A percentile compares a stretch with the other conserved stretches of the same genome.
These are phyloP conservation scores for Crithidia sp. DNA, from an alignment of 208 protist genomes.

Conservation along the genomic window DNA sequence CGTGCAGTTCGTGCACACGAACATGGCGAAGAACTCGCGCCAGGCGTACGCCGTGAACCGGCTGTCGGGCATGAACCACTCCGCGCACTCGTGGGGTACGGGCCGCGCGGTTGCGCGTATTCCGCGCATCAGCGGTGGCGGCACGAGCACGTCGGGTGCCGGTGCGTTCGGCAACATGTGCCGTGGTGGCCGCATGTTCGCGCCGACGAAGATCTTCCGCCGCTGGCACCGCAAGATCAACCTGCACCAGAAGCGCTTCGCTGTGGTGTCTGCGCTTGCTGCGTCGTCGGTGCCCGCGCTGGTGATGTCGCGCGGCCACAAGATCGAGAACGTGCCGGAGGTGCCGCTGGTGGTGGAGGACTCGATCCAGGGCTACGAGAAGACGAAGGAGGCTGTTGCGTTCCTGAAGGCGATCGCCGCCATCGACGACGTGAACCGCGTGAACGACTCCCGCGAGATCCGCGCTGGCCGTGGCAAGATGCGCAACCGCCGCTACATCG, in stretches of 20 bases:
- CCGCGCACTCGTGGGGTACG: slow-evolving; percentile 99
- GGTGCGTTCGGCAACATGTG: slow-evolving; percentile 99
- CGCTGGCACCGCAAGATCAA: slow-evolving; percentile 98
- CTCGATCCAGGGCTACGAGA: slow-evolving; percentile 88
- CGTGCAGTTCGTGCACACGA: slow-evolving; percentile 96
- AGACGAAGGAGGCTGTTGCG: slow-evolving; percentile 96
- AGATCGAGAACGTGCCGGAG: slow-evolving; percentile 94
- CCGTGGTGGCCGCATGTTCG: slow-evolving; percentile 99
- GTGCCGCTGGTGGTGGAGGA: slow-evolving; percentile 97
- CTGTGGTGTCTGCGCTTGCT: slow-evolving; percentile 97
- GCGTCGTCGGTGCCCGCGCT: slow-evolving; percentile 96
- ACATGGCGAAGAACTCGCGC: slow-evolving; percentile 98
- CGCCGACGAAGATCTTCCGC: slow-evolving; percentile 97
- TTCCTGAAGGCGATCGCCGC: slow-evolving; percentile 95
- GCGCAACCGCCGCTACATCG: slow-evolving; percentile 96
- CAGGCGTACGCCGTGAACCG: slow-evolving; percentile 97
- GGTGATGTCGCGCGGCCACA: slow-evolving; percentile 98
- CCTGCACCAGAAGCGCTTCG: slow-evolving; percentile 97
- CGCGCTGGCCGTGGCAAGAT: slow-evolving; percentile 97
- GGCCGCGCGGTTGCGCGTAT: slow-evolving; percentile 99
- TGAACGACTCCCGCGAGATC: slow-evolving; percentile 89
- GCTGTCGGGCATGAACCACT: slow-evolving; percentile 96
- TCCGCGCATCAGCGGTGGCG: slow-evolving; percentile 98
- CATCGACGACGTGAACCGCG: slow-evolving; percentile 95
- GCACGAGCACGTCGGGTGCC: slow-evolving; percentile 98